Evolutionary conservation across 192 early-diverging fungal genomes (phyloP).

Genomic region (Powellomyces hirtus): DNA sequence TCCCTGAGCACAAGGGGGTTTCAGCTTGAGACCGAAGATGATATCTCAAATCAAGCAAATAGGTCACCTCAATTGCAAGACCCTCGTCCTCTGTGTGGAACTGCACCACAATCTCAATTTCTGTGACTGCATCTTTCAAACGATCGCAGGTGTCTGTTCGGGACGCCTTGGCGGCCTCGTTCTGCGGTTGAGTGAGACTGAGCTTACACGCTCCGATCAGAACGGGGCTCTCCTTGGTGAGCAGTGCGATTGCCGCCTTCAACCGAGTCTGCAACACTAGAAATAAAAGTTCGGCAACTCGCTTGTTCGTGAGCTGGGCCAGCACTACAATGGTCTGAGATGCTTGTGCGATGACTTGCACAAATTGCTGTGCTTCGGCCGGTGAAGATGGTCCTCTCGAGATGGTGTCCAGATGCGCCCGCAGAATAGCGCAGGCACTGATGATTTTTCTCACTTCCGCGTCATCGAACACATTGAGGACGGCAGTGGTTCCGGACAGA

Average conservation of each 20-base stretch:
- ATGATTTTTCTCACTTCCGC: constrained; percentile 50
- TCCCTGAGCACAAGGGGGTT: not conserved
- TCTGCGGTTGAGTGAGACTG: constrained; percentile 11
- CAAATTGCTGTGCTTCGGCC: not conserved
- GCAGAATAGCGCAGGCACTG: constrained; percentile 10
- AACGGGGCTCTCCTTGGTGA: constrained; percentile 36
- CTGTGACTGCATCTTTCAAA: constrained; percentile 17
- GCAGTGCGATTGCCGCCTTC: constrained; percentile 21
- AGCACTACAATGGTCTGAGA: constrained; percentile 38
- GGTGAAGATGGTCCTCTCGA: not conserved
- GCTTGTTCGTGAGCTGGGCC: constrained; percentile 38
- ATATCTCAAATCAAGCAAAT: too few relatives aligned
- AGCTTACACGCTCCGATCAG: constrained; percentile 36
- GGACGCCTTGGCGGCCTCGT: constrained; percentile 2
- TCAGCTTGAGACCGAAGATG: not conserved
- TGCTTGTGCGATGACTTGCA: constrained; percentile 22
- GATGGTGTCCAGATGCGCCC: constrained; percentile 18
- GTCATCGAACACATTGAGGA: constrained; percentile 49
- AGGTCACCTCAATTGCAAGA: constrained; percentile 16
- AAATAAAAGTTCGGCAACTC: constrained; percentile 36
- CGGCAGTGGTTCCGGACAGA: constrained; percentile 40
- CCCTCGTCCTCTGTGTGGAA: constrained; percentile 36
- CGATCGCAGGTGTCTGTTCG: constrained; percentile 8
- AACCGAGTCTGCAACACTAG: constrained; percentile 33
- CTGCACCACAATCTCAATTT: constrained; percentile 41